Evolutionary conservation across 2,329 filamentous ascomycete species (phyloP), one percentile per base, ranked within the genome.

Genomic region (Curvularia sp.): DNA sequence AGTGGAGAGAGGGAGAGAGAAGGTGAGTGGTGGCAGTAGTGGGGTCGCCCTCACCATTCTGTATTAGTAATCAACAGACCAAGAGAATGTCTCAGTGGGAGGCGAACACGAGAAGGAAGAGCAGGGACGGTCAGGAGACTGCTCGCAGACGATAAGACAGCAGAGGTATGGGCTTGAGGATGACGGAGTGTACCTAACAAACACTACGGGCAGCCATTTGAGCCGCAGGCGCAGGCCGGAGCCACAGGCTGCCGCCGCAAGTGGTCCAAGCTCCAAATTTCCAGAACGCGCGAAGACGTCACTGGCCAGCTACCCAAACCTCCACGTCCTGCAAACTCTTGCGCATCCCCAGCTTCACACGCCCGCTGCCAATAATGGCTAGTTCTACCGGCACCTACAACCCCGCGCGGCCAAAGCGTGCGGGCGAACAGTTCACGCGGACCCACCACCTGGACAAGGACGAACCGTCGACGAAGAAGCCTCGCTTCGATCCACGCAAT

Each of bases 401-500:
- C 9, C 87, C 88, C 27, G 90, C 89, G 52, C 89, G 92, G 36
- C 92, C 92, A 9, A 96, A 94, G 80, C 89, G 93, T 64, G 89
- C 87, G 4, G 91, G 89, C 69, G 93, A 97, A 80, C 87, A 89
- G 68, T 96, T 91, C 74, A 87, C 89, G 43, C 88, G 91, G 57
- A 87, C 87, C 18, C 87, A 94, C 75, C 88, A 91, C 71, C 81
- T 84, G 65, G 84, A 87, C 53, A 78, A 80, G 48, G 77, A 80
- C 50, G 81, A 83, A 48, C 80, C 83, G 1, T 77, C 81, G 2
- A 76, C 81, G 51, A 96, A 96, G 76, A 93, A 93, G 73, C 90
- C 92, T 58, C 92, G 91, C 72, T 99, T 99, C 78, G 95, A 99
- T 77, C 82, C 95, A 52, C 92, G 95, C 65, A 98, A 99, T 74